Base-by-base conservation (phyloP, 768 basidiomycete species). In the Paxillus rubicundulus region DNA sequence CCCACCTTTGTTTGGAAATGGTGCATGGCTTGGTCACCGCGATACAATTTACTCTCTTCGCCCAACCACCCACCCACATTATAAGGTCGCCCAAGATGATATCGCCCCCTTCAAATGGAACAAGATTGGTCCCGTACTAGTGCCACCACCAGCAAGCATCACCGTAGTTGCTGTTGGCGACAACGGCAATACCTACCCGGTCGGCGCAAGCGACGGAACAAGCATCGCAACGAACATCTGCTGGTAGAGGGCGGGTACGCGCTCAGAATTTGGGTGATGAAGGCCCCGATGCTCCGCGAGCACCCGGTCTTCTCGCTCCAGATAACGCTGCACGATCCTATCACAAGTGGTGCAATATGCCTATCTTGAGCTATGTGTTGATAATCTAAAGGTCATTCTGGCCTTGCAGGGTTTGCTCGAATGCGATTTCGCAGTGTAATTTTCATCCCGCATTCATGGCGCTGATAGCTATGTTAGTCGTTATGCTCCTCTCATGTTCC, bases 101-200 rank as follows among this genome's bases (percentile, higher is more conserved):
- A n/a, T n/a, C n/a, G n/a, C n/a, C n/a, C n/a, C n/a, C n/a, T n/a
- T n/a, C n/a, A n/a, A n/a, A n/a, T n/a, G n/a, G n/a, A n/a, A n/a
- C n/a, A n/a, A n/a, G n/a, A n/a, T n/a, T n/a, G n/a, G n/a, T n/a
- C n/a, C n/a, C n/a, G n/a, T n/a, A n/a, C n/a, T n/a, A n/a, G n/a
- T n/a, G n/a, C n/a, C n/a, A n/a, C n/a, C n/a, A n/a, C n/a, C n/a
- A n/a, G n/a, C n/a, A n/a, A n/a, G n/a, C n/a, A n/a, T 96, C 54
- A 95, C 93, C 13, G 77, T 96, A 55, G 82, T 82, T 36, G 93
- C 93, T 27, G 77, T 86, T 40, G 87, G 89, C 69, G 84, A 85
- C 12, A 94, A 95, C 64, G 89, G 89, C 3, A 90, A 89, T 70
- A 94, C 92, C 1, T 98, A 92, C 67, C 82, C 90, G 13, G 89